Base-by-base conservation (phyloP, 306 rosid genomes). In the Vachellia collinsii region DNA sequence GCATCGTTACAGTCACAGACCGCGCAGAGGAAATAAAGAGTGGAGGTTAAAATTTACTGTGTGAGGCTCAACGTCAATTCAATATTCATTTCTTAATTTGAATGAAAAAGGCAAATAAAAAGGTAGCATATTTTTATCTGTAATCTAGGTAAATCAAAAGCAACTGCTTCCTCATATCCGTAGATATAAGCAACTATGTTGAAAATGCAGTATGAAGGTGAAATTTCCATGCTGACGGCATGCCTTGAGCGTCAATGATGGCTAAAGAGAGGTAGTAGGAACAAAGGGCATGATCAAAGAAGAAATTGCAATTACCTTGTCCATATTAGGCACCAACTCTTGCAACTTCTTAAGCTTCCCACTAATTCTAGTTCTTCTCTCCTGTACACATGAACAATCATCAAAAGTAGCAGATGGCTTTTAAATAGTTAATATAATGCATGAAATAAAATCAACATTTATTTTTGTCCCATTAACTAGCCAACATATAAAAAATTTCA, bases 261-360 rank as follows among this genome's bases (percentile, higher is more conserved):
- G 23, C 20, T 41, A 6, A 37, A 56, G 19, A 14, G n/a, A 48
- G 76, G 43, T 72, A 10, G 36, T 22, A 36, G 37, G 48, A 37
- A 36, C 50, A 53, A n/a, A 53, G 6, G 77, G 65, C 36, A 73
- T 72, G 48, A 53, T 16, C 69, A 58, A 13, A 11, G 38, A 63
- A 66, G 72, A 62, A 46, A 77, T 10, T 64, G 22, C 54, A 14
- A n/a, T 37, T 82, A 91, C 94, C 94, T 91, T 91, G 83, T 91
- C 94, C 94, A 91, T 89, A 83, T 91, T 91, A 36, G 94, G 94
- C 66, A 91, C 94, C 47, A 91, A 88, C 1, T 91, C 92, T 78
- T 91, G 94, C 64, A 91, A 87, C 76, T 91, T 89, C 85, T 91
- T 91, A 73, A 91, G 65, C 82, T 91, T 91, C 72, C 91, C 94